Base-by-base conservation (phyloP, 129 eudicot species). In the Pulicaria dysenterica region DNA sequence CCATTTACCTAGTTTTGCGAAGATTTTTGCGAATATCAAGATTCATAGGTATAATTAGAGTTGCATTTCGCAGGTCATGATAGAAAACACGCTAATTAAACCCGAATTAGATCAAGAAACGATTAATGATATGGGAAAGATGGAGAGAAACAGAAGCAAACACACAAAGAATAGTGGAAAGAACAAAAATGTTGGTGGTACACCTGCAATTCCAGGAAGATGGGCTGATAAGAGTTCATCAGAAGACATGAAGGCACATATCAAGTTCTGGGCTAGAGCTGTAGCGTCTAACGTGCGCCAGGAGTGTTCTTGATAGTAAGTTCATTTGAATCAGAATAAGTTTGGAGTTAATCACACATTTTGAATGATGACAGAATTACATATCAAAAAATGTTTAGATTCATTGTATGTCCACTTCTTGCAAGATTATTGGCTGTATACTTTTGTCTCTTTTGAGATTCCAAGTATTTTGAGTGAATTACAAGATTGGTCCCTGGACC, bases 251-350 rank as follows among this genome's bases (percentile, higher is more conserved):
- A 93, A 93, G 73, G 90, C 90, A n/a, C 96, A 90, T 74, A 79
- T 93, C 74, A 90, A 87, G 83, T 93, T 82, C 64, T 93, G 98
- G 96, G 98, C 96, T 62, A 78, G 96, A 78, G 89, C 92, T 42
- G 95, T 93, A 66, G 98, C 98, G 16, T 87, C 96, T 48, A 90
- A 93, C 67, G 98, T 86, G 64, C 90, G 89, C 80, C 87, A 76
- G 54, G 88, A 83, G 69, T 84, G 92, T 66, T 83, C 72, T 62
- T 77, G 81, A 77, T 59, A 59, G 76, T 45, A 61, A 70, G 48
- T 53, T 62, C 14, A 49, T 36, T 63, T 15, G 31, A 51, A 44
- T 62, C 39, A 7, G 60, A 63, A 78, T 62, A 70, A 70, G 50
- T 66, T 66, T 39, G 36, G 37, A 17, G 58, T 62, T 7, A 58